Percentiles rank a stretch among this genome's conserved stretches.
Evolutionary conservation across 257 asterid genomes (phyloP).

Genomic region (Solanum chiquidenum): DNA sequence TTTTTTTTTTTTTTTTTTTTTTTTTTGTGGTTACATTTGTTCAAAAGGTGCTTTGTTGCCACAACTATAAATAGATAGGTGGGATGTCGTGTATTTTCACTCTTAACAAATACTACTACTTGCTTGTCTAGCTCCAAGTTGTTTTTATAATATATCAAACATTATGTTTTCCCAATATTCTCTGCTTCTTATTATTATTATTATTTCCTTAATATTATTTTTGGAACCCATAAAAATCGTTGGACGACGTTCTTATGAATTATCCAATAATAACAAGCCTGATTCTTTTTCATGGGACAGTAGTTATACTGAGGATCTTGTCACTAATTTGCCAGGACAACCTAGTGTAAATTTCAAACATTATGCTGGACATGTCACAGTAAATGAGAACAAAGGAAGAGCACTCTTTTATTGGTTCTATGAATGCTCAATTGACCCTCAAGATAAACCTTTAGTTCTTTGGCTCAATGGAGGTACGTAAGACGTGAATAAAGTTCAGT

Average conservation of each 20-base stretch:
- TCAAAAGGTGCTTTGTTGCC: neutral
- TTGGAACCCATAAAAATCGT: constrained; percentile 29
- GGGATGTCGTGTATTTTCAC: constrained; percentile 5
- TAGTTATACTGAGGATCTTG: constrained; percentile 28
- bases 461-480: constrained; percentile 92
- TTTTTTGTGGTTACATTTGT: neutral
- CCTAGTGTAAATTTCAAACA: constrained; percentile 55
- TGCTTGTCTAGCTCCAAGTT: neutral
- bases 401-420: constrained; percentile 88
- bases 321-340: constrained; percentile 69
- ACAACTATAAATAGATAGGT: constrained; percentile 47
- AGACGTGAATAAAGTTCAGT: neutral
- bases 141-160: constrained; percentile 27
- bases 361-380: constrained; percentile 63
- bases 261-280: constrained; percentile 20
- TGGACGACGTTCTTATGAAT: constrained; percentile 24
- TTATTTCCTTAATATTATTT: constrained; percentile 6
- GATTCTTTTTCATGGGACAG: neutral
- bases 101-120: neutral
- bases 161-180: constrained; percentile 16
- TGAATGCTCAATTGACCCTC: constrained; percentile 46
- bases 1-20: too few species aligned
- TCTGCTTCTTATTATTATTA: constrained; percentile 16
- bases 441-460: constrained; percentile 69
- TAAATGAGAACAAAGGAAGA: constrained; percentile 52